Percentiles rank a stretch among this genome's conserved stretches.
Evolutionary conservation across 2,329 filamentous ascomycete species (phyloP).

Genomic region (Ustulina deusta): DNA sequence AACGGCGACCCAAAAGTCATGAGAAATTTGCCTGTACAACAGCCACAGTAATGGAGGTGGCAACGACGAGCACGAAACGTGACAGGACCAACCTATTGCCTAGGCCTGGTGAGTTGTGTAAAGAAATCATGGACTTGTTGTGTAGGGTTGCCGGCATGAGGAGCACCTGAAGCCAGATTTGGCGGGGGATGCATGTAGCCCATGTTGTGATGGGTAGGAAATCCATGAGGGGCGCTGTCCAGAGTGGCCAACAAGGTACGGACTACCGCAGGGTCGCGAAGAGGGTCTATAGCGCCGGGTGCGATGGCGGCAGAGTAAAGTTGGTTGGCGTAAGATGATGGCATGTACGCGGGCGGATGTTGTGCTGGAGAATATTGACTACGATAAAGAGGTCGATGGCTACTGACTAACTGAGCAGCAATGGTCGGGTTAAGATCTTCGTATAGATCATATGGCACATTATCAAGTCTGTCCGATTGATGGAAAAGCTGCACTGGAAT

Average conservation of each 20-base stretch:
- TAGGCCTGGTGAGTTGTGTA: slow-evolving; percentile 75
- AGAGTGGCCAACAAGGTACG: slow-evolving; percentile 48
- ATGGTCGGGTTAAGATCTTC: slow-evolving; percentile 81
- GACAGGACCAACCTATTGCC: slow-evolving; percentile 58
- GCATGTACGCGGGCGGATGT: slow-evolving; percentile 48
- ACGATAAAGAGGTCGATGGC: slow-evolving; percentile 56
- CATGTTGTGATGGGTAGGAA: slow-evolving; percentile 41
- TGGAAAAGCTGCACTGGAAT: slow-evolving; percentile 89
- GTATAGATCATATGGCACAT: slow-evolving; percentile 89
- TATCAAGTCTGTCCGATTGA: slow-evolving; percentile 77
- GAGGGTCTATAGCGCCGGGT: slow-evolving; percentile 31
- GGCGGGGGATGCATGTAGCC: slow-evolving; percentile 49
- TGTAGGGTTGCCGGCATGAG: slow-evolving; percentile 55
- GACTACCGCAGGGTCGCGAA: slow-evolving; percentile 49
- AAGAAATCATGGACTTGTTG: slow-evolving; percentile 79
- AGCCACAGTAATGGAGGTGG: neutral
- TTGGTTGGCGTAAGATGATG: slow-evolving; percentile 40
- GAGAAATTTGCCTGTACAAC: slow-evolving; percentile 1
- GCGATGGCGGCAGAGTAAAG: slow-evolving; percentile 38
- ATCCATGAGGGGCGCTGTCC: slow-evolving; percentile 44
- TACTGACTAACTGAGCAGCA: slow-evolving; percentile 82
- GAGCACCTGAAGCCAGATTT: slow-evolving; percentile 44
- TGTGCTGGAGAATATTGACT: slow-evolving; percentile 48
- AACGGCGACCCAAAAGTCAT: neutral
- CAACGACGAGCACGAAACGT: neutral